Percentiles rank a stretch among this genome's conserved stretches.
phyloP scores from a whole-genome alignment of 345 rosid genomes.

The Hibiscus mutabilis region DNA sequence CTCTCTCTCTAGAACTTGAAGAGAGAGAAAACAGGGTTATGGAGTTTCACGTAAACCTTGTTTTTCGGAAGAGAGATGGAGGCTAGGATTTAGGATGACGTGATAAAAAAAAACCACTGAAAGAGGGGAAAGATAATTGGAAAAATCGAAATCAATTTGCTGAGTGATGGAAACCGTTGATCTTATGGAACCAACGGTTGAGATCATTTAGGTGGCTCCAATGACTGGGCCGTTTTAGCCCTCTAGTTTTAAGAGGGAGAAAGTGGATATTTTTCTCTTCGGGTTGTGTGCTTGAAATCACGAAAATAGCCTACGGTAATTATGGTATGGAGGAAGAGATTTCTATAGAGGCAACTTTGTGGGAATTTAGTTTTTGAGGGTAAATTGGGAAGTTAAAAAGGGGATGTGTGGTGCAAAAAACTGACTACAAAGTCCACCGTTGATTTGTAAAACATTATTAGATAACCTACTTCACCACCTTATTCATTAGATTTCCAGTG shows the following conservation, averaged over 20 bases:
- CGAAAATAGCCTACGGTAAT: too few species aligned
- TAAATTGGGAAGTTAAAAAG: too few species aligned
- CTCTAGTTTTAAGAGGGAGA: not conserved
- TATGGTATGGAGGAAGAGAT: too few species aligned
- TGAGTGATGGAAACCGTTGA: slow-evolving; percentile 27
- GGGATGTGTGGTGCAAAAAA: too few species aligned
- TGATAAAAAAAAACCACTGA: not conserved
- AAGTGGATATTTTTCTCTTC: not conserved
- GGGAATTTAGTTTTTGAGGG: too few species aligned
- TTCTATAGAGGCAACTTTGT: too few species aligned
- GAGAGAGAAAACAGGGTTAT: not conserved
- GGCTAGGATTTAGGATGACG: slow-evolving; percentile 61
- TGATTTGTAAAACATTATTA: too few species aligned
- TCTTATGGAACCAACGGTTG: slow-evolving; percentile 22
- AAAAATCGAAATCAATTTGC: too few species aligned
- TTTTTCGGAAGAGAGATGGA: slow-evolving; percentile 13
- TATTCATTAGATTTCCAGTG: too few species aligned
- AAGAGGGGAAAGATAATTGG: too few species aligned
- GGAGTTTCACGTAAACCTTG: slow-evolving; percentile 34
- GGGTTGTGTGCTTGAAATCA: not conserved
- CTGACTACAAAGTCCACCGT: too few species aligned
- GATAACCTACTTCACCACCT: too few species aligned
- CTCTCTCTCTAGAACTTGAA: not conserved
- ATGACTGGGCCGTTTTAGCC: not conserved
- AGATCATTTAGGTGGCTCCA: slow-evolving; percentile 31